These are phyloP conservation scores for Ganoderma lingzhi DNA, from an alignment of 1,284 basidiomycete species.

Conservation along the genomic window DNA sequence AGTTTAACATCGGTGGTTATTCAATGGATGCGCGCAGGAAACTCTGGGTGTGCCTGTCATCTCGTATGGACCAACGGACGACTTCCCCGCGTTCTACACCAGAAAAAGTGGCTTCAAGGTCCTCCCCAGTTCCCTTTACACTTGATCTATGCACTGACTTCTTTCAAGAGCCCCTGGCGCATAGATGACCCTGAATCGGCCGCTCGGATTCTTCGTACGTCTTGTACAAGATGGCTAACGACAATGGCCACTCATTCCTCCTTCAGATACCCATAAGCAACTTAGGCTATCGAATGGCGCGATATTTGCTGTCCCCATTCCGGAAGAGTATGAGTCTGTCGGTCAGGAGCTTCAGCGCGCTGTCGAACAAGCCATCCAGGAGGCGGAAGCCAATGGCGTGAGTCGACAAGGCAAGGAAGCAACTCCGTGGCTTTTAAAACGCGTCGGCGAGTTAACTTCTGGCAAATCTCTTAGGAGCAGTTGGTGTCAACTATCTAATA, in stretches of 20 bases:
- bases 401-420: constrained; percentile 89
- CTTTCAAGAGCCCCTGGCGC: constrained; percentile 72
- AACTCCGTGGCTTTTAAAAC: constrained; percentile 93
- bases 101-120: constrained; percentile 87
- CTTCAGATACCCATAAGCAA: constrained; percentile 64
- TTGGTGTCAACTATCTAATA: constrained; percentile 44
- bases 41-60: constrained; percentile 95
- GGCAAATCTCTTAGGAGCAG: constrained; percentile 80
- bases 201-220: constrained; percentile 76
- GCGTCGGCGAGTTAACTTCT: constrained; percentile 84
- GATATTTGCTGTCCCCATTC: constrained; percentile 93
- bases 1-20: not conserved
- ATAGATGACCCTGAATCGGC: constrained; percentile 67
- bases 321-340: constrained; percentile 71
- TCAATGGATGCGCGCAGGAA: constrained; percentile 64
- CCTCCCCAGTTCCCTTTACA: constrained; percentile 14
- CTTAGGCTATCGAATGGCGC: constrained; percentile 77
- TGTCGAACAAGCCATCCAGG: constrained; percentile 87
- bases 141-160: constrained; percentile 14
- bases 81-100: constrained; percentile 97
- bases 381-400: constrained; percentile 86
- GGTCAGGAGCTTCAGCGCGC: constrained; percentile 81
- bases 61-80: constrained; percentile 76
- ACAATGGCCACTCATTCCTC: not conserved
- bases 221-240: not conserved